Conservation (phyloP, 176 grass and related monocot genomes). For the Triticum turgidum region DNA sequence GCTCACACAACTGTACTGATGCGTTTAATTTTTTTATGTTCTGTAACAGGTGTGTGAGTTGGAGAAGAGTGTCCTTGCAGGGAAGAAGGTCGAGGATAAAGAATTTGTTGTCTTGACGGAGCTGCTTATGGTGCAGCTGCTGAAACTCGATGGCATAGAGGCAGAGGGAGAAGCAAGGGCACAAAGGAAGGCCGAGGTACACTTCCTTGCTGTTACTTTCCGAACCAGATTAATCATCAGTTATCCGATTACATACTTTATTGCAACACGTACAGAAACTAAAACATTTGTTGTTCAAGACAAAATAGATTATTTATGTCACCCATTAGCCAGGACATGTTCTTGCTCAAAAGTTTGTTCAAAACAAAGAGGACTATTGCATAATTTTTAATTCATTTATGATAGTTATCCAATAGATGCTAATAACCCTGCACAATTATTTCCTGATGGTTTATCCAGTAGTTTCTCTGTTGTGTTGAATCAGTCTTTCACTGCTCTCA, state of each 20-base stretch:
- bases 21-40: neutral
- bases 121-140: conserved; percentile 84
- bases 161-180: conserved; percentile 86
- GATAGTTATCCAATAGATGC: neutral
- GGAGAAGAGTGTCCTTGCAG: conserved; percentile 56
- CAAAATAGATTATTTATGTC: neutral
- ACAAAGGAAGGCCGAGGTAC: conserved; percentile 85
- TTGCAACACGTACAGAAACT: neutral
- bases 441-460: neutral
- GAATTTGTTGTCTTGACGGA: conserved; percentile 81
- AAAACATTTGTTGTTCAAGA: neutral
- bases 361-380: neutral
- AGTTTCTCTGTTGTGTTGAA: neutral
- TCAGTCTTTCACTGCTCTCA: neutral
- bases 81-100: conserved; percentile 70
- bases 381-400: neutral
- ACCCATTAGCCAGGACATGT: neutral
- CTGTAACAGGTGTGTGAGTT: conserved; percentile 64
- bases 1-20: neutral
- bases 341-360: neutral
- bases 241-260: neutral
- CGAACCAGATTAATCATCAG: neutral
- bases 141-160: conserved; percentile 87
- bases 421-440: neutral
- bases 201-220: neutral